phyloP scores from a whole-genome alignment of 2,329 filamentous ascomycete genomes.

The Fusarium tricinctum region DNA sequence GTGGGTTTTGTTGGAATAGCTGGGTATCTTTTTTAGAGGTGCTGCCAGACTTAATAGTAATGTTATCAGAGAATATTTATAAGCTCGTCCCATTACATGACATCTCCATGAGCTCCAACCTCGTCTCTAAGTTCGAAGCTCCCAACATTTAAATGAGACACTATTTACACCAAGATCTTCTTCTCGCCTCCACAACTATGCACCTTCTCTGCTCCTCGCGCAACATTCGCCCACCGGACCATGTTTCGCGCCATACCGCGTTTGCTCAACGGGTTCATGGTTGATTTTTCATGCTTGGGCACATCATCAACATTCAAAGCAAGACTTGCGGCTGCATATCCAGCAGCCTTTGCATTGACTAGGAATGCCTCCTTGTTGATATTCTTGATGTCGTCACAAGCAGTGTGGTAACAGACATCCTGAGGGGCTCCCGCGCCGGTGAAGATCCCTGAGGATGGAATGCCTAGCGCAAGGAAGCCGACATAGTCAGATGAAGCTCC shows the following conservation, averaged over 20 bases:
- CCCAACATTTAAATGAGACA: too few relatives aligned
- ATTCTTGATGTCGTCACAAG: slow-evolving; percentile 57
- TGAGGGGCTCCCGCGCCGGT: slow-evolving; percentile 54
- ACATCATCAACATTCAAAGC: slow-evolving; percentile 53
- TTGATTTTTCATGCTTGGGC: slow-evolving; percentile 37
- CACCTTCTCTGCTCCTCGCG: slow-evolving; percentile 25
- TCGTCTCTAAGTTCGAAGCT: too few relatives aligned
- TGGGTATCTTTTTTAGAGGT: too few relatives aligned
- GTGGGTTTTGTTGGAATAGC: too few relatives aligned
- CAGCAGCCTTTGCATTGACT: slow-evolving; percentile 61
- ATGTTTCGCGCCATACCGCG: slow-evolving; percentile 21
- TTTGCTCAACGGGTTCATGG: slow-evolving; percentile 19
- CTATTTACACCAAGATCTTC: slow-evolving; percentile 6
- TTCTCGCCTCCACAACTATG: slow-evolving; percentile 27
- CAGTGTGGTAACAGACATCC: slow-evolving; percentile 57
- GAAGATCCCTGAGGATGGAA: slow-evolving; percentile 57
- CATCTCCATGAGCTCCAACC: background rate
- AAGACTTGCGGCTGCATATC: slow-evolving; percentile 61
- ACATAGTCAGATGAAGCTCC: slow-evolving; percentile 57
- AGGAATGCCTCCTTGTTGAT: slow-evolving; percentile 57
- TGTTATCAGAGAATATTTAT: background rate
- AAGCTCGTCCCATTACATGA: background rate
- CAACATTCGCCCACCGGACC: slow-evolving; percentile 21
- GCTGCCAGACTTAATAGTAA: too few relatives aligned
- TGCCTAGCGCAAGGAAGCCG: slow-evolving; percentile 56